A percentile compares a stretch with the other conserved stretches of the same genome.
Evolutionary conservation across 257 asterid genomes (phyloP).

Genomic region (Solanum gracilifrons): DNA sequence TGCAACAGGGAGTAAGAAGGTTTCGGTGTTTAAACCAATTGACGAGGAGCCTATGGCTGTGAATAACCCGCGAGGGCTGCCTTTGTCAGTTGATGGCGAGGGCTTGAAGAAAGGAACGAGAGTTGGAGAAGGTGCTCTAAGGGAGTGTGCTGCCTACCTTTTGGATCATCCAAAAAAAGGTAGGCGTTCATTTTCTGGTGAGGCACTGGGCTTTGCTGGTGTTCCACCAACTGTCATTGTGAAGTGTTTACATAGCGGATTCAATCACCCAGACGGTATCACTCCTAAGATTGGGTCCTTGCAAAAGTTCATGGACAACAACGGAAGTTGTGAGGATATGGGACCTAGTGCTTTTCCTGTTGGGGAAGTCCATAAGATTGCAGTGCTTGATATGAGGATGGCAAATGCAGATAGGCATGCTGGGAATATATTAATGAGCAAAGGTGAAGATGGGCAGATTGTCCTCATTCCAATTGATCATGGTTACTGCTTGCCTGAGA

Average conservation of each 20-base stretch:
- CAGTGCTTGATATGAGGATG: constrained; percentile 77
- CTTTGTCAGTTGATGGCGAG: constrained; percentile 71
- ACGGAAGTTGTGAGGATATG: constrained; percentile 87
- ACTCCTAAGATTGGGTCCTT: constrained; percentile 60
- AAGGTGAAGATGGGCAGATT: constrained; percentile 53
- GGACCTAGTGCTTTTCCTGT: constrained; percentile 76
- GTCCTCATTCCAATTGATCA: constrained; percentile 85
- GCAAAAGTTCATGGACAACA: constrained; percentile 67
- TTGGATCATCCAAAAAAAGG: constrained; percentile 87
- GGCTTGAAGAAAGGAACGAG: constrained; percentile 89
- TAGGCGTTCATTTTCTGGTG: constrained; percentile 46
- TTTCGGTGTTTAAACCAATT: constrained; percentile 75
- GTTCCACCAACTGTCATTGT: constrained; percentile 73
- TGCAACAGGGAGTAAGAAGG: constrained; percentile 37
- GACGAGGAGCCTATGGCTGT: constrained; percentile 94
- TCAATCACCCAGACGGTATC: constrained; percentile 58
- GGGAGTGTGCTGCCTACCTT: constrained; percentile 84
- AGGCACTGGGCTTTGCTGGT: constrained; percentile 58
- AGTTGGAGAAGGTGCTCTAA: constrained; percentile 83
- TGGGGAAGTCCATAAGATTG: constrained; percentile 82
- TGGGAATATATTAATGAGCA: constrained; percentile 69
- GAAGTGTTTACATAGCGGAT: constrained; percentile 58
- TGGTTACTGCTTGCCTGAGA: constrained; percentile 90
- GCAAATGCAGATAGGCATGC: constrained; percentile 92
- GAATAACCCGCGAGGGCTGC: constrained; percentile 85